These are phyloP conservation scores for Phaeosphaeriaceae sp. DNA, from an alignment of 2,329 filamentous ascomycete genomes.

Conservation along the genomic window DNA sequence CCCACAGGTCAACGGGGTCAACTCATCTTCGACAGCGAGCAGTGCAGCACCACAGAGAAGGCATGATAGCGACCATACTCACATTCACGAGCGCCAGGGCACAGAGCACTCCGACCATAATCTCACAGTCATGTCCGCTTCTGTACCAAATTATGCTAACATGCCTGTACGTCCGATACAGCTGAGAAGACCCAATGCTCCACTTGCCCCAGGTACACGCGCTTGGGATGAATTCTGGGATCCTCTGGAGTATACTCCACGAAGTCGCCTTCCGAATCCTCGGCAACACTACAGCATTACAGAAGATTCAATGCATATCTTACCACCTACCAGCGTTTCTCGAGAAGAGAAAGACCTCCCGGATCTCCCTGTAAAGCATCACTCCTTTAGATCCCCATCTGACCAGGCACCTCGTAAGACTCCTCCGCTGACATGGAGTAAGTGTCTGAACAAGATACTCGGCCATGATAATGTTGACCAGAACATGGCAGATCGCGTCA, in stretches of 20 bases:
- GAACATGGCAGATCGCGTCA: constrained; percentile 8
- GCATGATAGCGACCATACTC: background rate
- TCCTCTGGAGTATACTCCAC: constrained; percentile 3
- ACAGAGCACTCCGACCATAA: constrained; percentile 1
- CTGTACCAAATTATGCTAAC: constrained; percentile 2
- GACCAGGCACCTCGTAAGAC: background rate
- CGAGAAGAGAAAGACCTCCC: background rate
- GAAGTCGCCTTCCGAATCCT: background rate
- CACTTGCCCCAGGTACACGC: constrained; percentile 9
- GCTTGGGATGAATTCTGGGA: constrained; percentile 16
- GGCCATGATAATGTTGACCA: constrained; percentile 9
- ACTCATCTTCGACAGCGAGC: background rate
- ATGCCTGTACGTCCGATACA: background rate
- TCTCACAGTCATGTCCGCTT: constrained; percentile 1
- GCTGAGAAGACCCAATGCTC: background rate
- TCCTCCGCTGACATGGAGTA: constrained; percentile 17
- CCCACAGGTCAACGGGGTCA: background rate
- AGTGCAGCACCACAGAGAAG: background rate
- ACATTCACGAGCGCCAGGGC: background rate
- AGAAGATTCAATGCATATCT: background rate
- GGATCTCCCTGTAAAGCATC: background rate
- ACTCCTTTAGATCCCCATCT: background rate
- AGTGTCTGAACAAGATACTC: constrained; percentile 16
- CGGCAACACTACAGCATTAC: background rate
- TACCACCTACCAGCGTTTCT: background rate